Percentiles rank a stretch among this genome's conserved stretches.
Evolutionary conservation across 2,329 filamentous ascomycete species (phyloP).

Genomic region (Neocatenulostroma microsporum): DNA sequence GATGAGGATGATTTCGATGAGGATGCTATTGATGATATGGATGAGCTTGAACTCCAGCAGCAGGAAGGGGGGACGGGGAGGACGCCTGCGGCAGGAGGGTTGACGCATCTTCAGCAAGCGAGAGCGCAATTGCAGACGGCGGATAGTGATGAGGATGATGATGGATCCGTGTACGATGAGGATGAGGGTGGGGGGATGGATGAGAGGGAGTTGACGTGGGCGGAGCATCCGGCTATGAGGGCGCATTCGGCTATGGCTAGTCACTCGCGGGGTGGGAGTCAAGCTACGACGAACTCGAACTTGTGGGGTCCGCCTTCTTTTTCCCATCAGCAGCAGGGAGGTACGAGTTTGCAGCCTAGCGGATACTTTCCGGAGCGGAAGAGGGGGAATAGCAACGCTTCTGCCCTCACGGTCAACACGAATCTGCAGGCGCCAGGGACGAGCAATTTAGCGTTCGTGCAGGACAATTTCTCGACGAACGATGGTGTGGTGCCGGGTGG

Average conservation of each 20-base stretch:
- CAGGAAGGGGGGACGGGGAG: conserved; percentile 4
- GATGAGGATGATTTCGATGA: conserved; percentile 33
- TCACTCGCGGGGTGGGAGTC: conserved; percentile 5
- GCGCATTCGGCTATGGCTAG: conserved; percentile 19
- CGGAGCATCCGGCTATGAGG: conserved; percentile 25
- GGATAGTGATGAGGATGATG: conserved; percentile 35
- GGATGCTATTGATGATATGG: conserved; percentile 38
- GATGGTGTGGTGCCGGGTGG: conserved; percentile 4
- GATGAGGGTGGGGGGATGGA: conserved; percentile 34
- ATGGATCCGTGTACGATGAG: conserved; percentile 48
- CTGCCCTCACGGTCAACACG: conserved; percentile 7
- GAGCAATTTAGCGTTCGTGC: conserved; percentile 1
- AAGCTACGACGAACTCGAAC: neutral
- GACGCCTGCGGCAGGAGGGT: neutral
- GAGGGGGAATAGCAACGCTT: conserved; percentile 7
- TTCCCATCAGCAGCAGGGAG: no score
- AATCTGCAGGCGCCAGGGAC: neutral
- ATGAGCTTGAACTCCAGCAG: conserved; percentile 36
- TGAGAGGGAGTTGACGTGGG: conserved; percentile 20
- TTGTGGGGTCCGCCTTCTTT: no score
- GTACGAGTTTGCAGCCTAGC: no score
- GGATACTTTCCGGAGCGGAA: conserved; percentile 6
- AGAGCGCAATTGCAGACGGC: conserved; percentile 7
- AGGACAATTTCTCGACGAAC: conserved; percentile 4
- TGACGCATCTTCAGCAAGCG: conserved; percentile 4